phyloP scores from a whole-genome alignment of 768 basidiomycete species.

The Suillus subaureus region DNA sequence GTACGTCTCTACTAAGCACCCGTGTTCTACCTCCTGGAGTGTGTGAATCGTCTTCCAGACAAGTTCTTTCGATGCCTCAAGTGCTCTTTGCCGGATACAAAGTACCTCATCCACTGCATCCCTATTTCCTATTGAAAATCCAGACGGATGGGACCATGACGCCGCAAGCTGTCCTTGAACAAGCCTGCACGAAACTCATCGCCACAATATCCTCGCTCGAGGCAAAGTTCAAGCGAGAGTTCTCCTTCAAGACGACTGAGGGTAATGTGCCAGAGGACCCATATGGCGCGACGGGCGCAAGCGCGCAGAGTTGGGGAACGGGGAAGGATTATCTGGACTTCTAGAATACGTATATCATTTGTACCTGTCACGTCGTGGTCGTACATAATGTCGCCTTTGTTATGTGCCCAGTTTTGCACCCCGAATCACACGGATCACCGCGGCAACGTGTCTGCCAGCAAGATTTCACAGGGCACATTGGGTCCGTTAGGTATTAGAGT shows the following conservation, averaged over 20 bases:
- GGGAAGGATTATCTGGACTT: slow-evolving; percentile 60
- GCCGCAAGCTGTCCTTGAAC: slow-evolving; percentile 80
- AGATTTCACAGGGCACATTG: not conserved
- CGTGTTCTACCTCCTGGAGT: slow-evolving; percentile 17
- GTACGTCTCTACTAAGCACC: slow-evolving; percentile 46
- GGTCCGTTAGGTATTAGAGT: not conserved
- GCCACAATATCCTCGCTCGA: slow-evolving; percentile 67
- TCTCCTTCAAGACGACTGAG: slow-evolving; percentile 76
- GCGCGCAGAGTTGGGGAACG: slow-evolving; percentile 46
- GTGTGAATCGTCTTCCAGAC: slow-evolving; percentile 47
- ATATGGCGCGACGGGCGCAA: slow-evolving; percentile 46
- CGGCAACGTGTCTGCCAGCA: not conserved
- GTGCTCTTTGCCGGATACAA: slow-evolving; percentile 98
- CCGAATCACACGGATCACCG: slow-evolving; percentile 1
- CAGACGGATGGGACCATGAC: slow-evolving; percentile 91
- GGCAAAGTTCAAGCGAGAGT: slow-evolving; percentile 80
- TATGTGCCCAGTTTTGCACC: not conserved
- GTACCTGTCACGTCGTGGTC: slow-evolving; percentile 5
- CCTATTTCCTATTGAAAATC: slow-evolving; percentile 91
- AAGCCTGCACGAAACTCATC: slow-evolving; percentile 83
- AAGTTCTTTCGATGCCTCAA: slow-evolving; percentile 85
- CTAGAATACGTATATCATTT: slow-evolving; percentile 28
- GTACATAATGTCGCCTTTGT: not conserved
- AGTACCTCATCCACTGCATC: slow-evolving; percentile 94
- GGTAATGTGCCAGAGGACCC: slow-evolving; percentile 49